A percentile compares a stretch with the other conserved stretches of the same genome.
Evolutionary conservation across 2,329 filamentous ascomycete species (phyloP).

Genomic region (Fusarium sp.): DNA sequence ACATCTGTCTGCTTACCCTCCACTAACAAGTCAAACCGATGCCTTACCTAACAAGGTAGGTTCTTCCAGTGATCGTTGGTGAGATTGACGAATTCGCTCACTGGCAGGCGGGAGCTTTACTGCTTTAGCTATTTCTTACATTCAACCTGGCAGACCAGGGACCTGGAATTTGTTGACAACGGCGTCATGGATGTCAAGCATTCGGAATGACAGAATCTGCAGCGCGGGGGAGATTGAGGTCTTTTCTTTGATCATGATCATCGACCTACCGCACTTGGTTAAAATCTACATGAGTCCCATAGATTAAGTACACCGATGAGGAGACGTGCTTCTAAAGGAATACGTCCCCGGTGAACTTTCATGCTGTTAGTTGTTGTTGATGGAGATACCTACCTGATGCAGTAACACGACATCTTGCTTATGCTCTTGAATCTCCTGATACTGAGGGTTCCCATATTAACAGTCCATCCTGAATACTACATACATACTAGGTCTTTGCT

Average conservation of each 20-base stretch:
- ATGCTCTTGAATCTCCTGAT: not conserved
- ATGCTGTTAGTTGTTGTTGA: not conserved
- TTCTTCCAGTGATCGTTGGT: constrained; percentile 7
- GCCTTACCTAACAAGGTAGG: constrained; percentile 35
- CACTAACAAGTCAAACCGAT: constrained; percentile 5
- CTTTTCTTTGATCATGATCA: constrained; percentile 7
- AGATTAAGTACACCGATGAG: constrained; percentile 1
- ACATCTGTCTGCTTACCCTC: not conserved
- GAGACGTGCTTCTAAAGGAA: constrained; percentile 21
- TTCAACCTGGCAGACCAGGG: constrained; percentile 26
- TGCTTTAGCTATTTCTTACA: constrained; percentile 18
- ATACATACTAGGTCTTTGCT: not conserved
- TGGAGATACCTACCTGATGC: not conserved
- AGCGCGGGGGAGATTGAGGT: constrained; percentile 21
- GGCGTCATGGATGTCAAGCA: constrained; percentile 8
- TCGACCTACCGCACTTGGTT: constrained; percentile 16
- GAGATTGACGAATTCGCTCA: constrained; percentile 30
- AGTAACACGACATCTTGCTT: not conserved
- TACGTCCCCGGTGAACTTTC: not conserved
- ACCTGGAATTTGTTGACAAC: not conserved
- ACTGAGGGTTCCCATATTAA: not conserved
- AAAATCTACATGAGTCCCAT: constrained; percentile 2
- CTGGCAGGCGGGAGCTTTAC: constrained; percentile 28
- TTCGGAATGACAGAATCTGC: constrained; percentile 13
- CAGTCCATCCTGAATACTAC: not conserved